A percentile compares a stretch with the other conserved stretches of the same genome.
These are phyloP conservation scores for Ceratocystis diversiconidia DNA, from an alignment of 2,329 filamentous ascomycete genomes.

Conservation along the genomic window DNA sequence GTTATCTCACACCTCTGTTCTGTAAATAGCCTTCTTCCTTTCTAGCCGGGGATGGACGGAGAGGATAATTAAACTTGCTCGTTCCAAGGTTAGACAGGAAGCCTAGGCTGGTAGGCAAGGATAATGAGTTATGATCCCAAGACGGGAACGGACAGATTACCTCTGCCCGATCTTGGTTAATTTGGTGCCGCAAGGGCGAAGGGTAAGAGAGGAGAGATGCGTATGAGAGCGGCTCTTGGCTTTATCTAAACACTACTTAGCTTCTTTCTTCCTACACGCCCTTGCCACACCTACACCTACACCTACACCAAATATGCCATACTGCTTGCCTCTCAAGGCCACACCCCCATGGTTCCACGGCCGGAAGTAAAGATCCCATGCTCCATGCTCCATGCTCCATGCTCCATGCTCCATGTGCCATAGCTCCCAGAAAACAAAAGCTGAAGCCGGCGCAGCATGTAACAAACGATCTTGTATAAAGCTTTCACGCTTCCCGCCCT, in stretches of 20 bases:
- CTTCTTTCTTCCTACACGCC: background rate
- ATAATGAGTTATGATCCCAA: background rate
- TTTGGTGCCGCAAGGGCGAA: background rate
- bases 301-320: background rate
- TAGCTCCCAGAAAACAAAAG: too few relatives aligned
- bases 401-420: background rate
- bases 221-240: background rate
- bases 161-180: background rate
- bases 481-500: background rate
- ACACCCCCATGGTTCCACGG: background rate
- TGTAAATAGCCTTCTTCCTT: background rate
- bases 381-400: background rate
- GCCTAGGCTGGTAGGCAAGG: background rate
- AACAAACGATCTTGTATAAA: background rate
- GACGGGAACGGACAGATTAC: background rate
- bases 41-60: too few relatives aligned
- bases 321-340: background rate
- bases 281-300: background rate
- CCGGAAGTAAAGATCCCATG: background rate
- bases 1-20: background rate
- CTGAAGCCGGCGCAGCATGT: too few relatives aligned
- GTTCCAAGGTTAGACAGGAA: background rate
- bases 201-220: background rate
- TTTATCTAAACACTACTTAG: background rate
- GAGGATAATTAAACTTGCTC: too few relatives aligned